These are phyloP conservation scores for Cladosporium sp. DNA, from an alignment of 2,329 filamentous ascomycete genomes.

Conservation along the genomic window DNA sequence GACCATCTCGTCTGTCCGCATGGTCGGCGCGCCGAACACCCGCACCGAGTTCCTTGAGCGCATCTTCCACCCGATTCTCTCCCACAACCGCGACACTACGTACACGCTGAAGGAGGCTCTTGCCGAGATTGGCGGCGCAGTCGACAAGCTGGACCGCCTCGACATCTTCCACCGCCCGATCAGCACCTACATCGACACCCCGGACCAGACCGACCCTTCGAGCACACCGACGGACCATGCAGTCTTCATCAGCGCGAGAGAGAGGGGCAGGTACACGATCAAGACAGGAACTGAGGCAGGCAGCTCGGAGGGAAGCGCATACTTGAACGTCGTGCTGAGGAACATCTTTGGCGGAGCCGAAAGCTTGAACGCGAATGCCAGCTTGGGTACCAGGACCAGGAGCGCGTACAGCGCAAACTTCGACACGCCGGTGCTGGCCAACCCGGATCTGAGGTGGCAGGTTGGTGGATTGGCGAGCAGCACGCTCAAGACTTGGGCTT, in stretches of 20 bases:
- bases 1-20: slow-evolving; percentile 75
- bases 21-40: slow-evolving; percentile 80
- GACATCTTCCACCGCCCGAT: slow-evolving; percentile 85
- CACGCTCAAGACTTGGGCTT: slow-evolving; percentile 86
- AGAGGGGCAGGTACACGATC: slow-evolving; percentile 76
- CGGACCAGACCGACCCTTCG: slow-evolving; percentile 61
- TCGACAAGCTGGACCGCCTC: slow-evolving; percentile 70
- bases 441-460: slow-evolving; percentile 73
- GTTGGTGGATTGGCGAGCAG: slow-evolving; percentile 76
- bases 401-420: slow-evolving; percentile 87
- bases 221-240: slow-evolving; percentile 72
- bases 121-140: slow-evolving; percentile 61
- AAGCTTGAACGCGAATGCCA: slow-evolving; percentile 78
- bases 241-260: slow-evolving; percentile 68
- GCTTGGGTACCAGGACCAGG: slow-evolving; percentile 79
- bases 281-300: slow-evolving; percentile 94
- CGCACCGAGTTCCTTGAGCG: slow-evolving; percentile 75
- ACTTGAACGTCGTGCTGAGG: slow-evolving; percentile 76
- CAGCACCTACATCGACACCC: slow-evolving; percentile 73
- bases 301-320: slow-evolving; percentile 89
- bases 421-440: slow-evolving; percentile 73
- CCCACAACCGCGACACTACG: slow-evolving; percentile 47
- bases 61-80: slow-evolving; percentile 71
- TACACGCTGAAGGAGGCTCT: slow-evolving; percentile 79
- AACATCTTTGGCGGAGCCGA: slow-evolving; percentile 95